These are phyloP conservation scores for Podila verticillata DNA, from an alignment of 192 early-diverging fungal genomes.

Conservation along the genomic window DNA sequence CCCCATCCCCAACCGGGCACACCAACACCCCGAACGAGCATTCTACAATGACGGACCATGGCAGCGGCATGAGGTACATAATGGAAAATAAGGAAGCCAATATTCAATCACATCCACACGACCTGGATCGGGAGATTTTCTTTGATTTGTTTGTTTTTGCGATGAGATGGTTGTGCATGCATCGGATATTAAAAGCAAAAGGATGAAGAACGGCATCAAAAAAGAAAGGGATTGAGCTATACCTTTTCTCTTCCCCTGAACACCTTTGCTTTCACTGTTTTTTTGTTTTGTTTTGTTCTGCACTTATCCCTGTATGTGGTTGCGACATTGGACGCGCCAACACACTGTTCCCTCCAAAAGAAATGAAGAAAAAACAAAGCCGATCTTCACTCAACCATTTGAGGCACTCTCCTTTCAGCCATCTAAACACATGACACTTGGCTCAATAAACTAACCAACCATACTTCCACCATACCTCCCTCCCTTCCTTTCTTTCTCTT, in stretches of 20 bases:
- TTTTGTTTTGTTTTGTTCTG: not conserved
- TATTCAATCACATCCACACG: not conserved
- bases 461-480: not conserved
- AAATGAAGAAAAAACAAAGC: no score
- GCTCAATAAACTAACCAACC: no score
- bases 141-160: not conserved
- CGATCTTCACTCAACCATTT: not conserved
- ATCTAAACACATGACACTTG: not conserved
- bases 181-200: no score
- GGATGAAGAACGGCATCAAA: no score
- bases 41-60: conserved; percentile 30
- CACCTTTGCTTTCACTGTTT: not conserved
- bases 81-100: not conserved
- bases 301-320: not conserved
- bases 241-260: not conserved
- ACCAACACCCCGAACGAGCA: not conserved
- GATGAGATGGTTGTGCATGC: not conserved
- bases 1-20: not conserved
- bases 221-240: not conserved
- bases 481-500: not conserved
- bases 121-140: not conserved
- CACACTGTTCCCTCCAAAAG: no score
- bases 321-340: no score
- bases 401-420: not conserved
- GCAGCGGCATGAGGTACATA: conserved; percentile 39